Percentiles rank a stretch among this genome's conserved stretches.
These are phyloP conservation scores for Rhizophagus clarus DNA, from an alignment of 192 early-diverging fungal genomes.

Conservation along the genomic window DNA sequence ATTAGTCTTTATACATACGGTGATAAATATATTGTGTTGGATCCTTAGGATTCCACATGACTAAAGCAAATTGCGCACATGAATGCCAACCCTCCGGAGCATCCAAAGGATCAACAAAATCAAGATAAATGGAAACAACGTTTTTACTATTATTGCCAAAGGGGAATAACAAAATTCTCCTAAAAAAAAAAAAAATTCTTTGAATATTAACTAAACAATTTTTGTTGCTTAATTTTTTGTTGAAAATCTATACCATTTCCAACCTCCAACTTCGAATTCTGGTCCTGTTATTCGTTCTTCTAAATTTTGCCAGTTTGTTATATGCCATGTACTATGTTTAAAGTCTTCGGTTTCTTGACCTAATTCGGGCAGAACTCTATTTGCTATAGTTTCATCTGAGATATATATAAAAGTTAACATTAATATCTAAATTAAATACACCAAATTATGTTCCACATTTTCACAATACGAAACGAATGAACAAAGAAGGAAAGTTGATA, in stretches of 20 bases:
- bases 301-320: conserved; percentile 42
- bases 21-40: conserved; percentile 55
- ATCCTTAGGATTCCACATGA: conserved; percentile 76
- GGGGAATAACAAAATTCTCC: conserved; percentile 90
- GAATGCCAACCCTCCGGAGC: conserved; percentile 69
- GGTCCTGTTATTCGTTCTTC: conserved; percentile 49
- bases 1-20: conserved; percentile 43
- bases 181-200: conserved; percentile 28
- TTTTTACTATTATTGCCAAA: conserved; percentile 78
- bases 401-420: background rate
- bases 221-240: no score
- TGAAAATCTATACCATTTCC: conserved; percentile 42
- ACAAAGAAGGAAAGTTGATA: no score
- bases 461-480: no score
- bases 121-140: conserved; percentile 83
- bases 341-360: conserved; percentile 44
- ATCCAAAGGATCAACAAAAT: conserved; percentile 72
- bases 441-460: no score
- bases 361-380: conserved; percentile 41
- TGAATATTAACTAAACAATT: no score
- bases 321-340: conserved; percentile 42
- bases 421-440: no score
- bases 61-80: conserved; percentile 81
- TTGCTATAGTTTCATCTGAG: conserved; percentile 45
- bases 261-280: conserved; percentile 49